Evolutionary conservation across 345 rosid genomes (phyloP).

Genomic region (Rubroshorea leprosula): DNA sequence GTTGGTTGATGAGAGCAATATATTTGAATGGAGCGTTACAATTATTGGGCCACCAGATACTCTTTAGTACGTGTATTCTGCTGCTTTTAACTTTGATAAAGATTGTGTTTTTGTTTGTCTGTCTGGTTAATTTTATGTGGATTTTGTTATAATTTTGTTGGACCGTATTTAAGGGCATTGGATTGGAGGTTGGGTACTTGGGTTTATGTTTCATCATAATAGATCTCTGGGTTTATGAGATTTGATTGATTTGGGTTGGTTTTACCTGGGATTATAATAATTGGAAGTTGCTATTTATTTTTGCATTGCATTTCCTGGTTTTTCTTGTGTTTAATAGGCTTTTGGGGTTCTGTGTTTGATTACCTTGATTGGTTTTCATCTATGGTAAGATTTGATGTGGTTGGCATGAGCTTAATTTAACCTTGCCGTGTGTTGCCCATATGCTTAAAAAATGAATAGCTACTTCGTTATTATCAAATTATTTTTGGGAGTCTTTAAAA

Average conservation of each 20-base stretch:
- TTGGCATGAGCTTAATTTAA: not conserved
- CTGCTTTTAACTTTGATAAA: not conserved
- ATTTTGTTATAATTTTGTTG: slow-evolving; percentile 1
- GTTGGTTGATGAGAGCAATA: slow-evolving; percentile 80
- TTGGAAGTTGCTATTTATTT: not conserved
- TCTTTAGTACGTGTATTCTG: slow-evolving; percentile 48
- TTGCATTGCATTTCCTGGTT: not conserved
- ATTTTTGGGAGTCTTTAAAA: not conserved
- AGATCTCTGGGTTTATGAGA: not conserved
- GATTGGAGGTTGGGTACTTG: slow-evolving; percentile 9
- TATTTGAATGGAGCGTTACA: slow-evolving; percentile 94
- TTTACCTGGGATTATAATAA: not conserved
- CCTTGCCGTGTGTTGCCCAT: not conserved
- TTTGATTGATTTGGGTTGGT: not conserved
- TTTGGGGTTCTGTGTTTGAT: slow-evolving; percentile 5
- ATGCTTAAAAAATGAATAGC: no score
- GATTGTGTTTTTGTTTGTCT: not conserved
- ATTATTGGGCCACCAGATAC: slow-evolving; percentile 97
- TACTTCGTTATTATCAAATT: not conserved
- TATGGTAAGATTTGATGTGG: not conserved
- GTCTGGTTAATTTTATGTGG: not conserved
- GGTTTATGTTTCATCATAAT: not conserved
- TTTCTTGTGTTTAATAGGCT: not conserved
- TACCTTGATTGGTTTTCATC: slow-evolving; percentile 4
- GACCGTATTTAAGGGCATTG: slow-evolving; percentile 12